Evolutionary conservation across 352 stramenopile species (phyloP), one percentile per base, ranked within the genome.

Genomic region (Aphanomyces euteiches): DNA sequence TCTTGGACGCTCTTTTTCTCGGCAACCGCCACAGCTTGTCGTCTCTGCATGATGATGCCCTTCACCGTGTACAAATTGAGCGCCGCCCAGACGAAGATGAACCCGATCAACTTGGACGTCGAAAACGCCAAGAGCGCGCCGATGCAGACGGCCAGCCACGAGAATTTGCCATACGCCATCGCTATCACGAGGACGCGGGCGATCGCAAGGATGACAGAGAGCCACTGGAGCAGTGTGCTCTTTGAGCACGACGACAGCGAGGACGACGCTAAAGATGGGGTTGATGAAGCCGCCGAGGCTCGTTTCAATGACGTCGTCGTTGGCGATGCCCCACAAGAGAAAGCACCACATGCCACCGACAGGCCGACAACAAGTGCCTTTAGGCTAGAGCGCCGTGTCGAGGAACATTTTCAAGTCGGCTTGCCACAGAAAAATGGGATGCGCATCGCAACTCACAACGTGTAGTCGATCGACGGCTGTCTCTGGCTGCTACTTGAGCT

Each of bases 111-210:
- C 47, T 70, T 60, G 38, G 60, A 60, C 43, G 60, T 47, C 17
- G 64, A 60, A 43, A 70, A 50, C 8, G 13, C 64, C 58, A 70
- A 70, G 13, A 48, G 58, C 34, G 50, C n/a, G 12, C 17, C 19
- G 6, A 54, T 15, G 37, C 47, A 61, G 15, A 70, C n/a, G 3
- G 64, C 64, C 5, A 70, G 34, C 64, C 64, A 70, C 10, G 64
- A 43, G 47, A 70, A 70, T 39, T 63, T 47, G 39, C 64, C 64
- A 28, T 70, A 70, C 48, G 64, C 64, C 4, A 70, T 54, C 5
- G 64, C 64, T 1, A 60, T 39, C 10, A 70, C 64, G 7, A 63
- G 13, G 7, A 70, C 64, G 10, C 64, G 43, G 10, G 3, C 37
- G 47, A 45, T 61, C 17, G 54, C 64, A 8, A 70, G 34, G 3